Evolutionary conservation across 2,329 filamentous ascomycete genomes (phyloP), one percentile per base, ranked within the genome.

Genomic region (Epichloe bromicola): DNA sequence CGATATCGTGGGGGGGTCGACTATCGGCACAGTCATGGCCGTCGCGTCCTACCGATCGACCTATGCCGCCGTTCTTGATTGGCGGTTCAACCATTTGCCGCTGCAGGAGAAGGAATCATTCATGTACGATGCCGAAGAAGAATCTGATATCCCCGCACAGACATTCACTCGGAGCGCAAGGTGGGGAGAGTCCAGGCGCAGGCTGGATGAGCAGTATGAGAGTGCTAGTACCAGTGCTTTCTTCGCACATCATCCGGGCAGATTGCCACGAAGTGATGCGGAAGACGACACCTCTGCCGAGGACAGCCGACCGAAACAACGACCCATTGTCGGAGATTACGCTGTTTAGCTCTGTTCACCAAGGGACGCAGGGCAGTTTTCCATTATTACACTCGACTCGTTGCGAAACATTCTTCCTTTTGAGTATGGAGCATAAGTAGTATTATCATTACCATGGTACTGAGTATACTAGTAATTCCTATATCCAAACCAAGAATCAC

Each of bases 41-140:
- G 73, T 85, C 54, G 76, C 74, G 2, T 66, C 75, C 0, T 88
- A 85, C 62, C 71, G 85, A 23, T 80, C 81, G 70, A 75, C 79
- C 1, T 88, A 85, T 57, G 81, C 82, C 0, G 74, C 76, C 2
- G 68, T 87, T 30, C 86, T 82, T 77, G 81, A 88, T 62, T 86
- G 80, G 73, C 69, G 82, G 11, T 82, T 67, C 56, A 80, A 80
- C 52, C 84, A 88, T 60, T 78, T 88, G 26, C 82, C 83, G 1
- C 71, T 88, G 48, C 65, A 65, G 54, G 63, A 67, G 30, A 58
- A 55, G 3, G 46, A 54, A 41, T 48, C 54, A 2, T 53, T 58
- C 19, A 12, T 17, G 10, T 54, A 52, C 41, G 57, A 51, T 3
- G 50, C 51, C 2, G 56, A 57, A 5, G 54, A 53, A 1, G 59